Percentiles rank a stretch among this genome's conserved stretches.
Evolutionary conservation across 2,329 filamentous ascomycete genomes (phyloP).

Genomic region (Ophiostoma populinum): DNA sequence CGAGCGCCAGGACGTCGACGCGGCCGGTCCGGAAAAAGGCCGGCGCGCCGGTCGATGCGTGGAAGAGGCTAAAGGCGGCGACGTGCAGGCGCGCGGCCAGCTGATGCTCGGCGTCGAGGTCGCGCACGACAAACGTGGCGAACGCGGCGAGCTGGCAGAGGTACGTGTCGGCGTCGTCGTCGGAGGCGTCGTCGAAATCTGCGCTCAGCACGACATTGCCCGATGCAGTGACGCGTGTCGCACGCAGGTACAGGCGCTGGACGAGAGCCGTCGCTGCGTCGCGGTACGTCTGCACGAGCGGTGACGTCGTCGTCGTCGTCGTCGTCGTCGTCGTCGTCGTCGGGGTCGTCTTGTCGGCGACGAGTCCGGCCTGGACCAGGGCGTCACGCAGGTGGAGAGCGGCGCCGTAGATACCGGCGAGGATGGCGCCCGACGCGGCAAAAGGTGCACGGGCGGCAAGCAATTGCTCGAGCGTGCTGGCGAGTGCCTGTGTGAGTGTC

Average conservation of each 20-base stretch:
- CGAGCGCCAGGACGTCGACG: slow-evolving; percentile 13
- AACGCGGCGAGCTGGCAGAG: slow-evolving; percentile 15
- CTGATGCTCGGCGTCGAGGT: slow-evolving; percentile 15
- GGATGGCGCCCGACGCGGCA: slow-evolving; percentile 21
- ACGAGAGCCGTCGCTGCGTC: slow-evolving; percentile 21
- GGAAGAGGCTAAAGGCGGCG: slow-evolving; percentile 15
- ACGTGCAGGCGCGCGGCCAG: slow-evolving; percentile 12
- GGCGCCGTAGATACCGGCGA: slow-evolving; percentile 19
- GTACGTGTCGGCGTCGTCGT: slow-evolving; percentile 9
- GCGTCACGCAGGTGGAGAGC: slow-evolving; percentile 22
- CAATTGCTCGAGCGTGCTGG: slow-evolving; percentile 19
- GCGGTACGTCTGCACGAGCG: slow-evolving; percentile 19
- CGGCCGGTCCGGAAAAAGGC: slow-evolving; percentile 11
- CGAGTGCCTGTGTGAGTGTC: slow-evolving; percentile 9
- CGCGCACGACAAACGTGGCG: slow-evolving; percentile 16
- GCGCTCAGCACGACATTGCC: slow-evolving; percentile 6
- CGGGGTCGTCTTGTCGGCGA: slow-evolving; percentile 1
- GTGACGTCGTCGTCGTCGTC: neutral
- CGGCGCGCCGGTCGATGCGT: neutral
- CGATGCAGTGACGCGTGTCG: slow-evolving; percentile 14
- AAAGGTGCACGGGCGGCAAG: slow-evolving; percentile 19
- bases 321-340: neutral
- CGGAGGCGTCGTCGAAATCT: slow-evolving; percentile 7
- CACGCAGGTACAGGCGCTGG: slow-evolving; percentile 24
- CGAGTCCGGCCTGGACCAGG: slow-evolving; percentile 13